A percentile compares a stretch with the other conserved stretches of the same genome.
Conservation (phyloP, 2,329 filamentous ascomycete species). For the Talaromyces amestolkiae region DNA sequence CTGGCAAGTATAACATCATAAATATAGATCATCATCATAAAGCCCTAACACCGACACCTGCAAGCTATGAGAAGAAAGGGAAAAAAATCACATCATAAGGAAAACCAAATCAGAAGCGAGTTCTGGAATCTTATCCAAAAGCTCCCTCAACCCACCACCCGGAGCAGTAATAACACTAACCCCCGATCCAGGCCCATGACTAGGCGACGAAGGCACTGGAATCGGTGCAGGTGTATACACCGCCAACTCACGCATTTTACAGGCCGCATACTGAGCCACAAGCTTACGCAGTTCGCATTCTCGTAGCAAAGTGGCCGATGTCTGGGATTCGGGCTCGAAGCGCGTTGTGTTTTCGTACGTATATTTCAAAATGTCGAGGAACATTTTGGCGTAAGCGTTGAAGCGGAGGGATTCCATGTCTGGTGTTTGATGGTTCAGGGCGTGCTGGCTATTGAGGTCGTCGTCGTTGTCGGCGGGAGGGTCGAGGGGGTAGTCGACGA, state of each 20-base stretch:
- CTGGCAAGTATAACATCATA: slow-evolving; percentile 1
- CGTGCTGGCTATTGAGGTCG: not conserved
- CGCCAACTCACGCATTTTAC: slow-evolving; percentile 40
- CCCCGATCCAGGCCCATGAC: slow-evolving; percentile 13
- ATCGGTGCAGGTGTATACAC: slow-evolving; percentile 26
- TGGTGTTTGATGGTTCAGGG: not conserved
- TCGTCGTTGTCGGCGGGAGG: slow-evolving; percentile 23
- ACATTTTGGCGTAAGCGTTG: slow-evolving; percentile 32
- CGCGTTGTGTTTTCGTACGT: slow-evolving; percentile 41
- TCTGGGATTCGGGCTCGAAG: slow-evolving; percentile 38
- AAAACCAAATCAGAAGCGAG: slow-evolving; percentile 44
- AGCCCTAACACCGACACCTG: not conserved
- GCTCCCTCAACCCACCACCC: slow-evolving; percentile 31
- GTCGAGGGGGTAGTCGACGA: slow-evolving; percentile 32
- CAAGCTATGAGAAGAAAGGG: not conserved
- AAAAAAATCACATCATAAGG: slow-evolving; percentile 31
- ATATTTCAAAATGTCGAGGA: slow-evolving; percentile 40
- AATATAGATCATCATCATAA: not conserved
- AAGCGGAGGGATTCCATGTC: slow-evolving; percentile 24
- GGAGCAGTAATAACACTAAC: slow-evolving; percentile 15
- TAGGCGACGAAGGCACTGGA: slow-evolving; percentile 15
- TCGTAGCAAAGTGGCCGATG: slow-evolving; percentile 35
- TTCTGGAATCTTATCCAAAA: slow-evolving; percentile 39
- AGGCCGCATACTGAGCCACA: slow-evolving; percentile 41
- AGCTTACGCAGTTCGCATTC: slow-evolving; percentile 43